Evolutionary conservation across 75 land plant species (phyloP).

Genomic region (Gnetum montanum): DNA sequence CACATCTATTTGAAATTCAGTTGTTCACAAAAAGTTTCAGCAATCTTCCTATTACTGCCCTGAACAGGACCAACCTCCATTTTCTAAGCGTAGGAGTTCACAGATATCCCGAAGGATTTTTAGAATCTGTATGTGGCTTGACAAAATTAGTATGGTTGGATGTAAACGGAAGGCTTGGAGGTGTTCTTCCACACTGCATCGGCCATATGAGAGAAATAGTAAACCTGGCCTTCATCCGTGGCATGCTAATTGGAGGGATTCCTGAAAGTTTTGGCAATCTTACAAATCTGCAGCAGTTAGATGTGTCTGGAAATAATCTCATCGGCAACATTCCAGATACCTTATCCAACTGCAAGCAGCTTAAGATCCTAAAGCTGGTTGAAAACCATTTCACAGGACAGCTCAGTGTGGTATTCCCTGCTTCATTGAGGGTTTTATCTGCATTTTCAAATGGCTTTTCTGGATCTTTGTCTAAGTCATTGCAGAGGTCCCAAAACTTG

Average conservation of each 20-base stretch:
- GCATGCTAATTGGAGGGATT: conserved; percentile 21
- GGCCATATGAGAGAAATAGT: conserved; percentile 8
- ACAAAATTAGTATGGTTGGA: too few relatives aligned
- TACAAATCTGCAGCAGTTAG: too few relatives aligned
- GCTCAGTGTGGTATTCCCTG: conserved; percentile 22
- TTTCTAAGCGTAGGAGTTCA: too few relatives aligned
- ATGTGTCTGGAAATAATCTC: too few relatives aligned
- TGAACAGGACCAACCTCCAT: too few relatives aligned
- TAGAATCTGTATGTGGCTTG: too few relatives aligned
- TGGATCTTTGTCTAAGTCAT: conserved; percentile 18
- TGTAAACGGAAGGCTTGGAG: conserved; percentile 19
- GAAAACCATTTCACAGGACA: conserved; percentile 21
- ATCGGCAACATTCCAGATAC: too few relatives aligned
- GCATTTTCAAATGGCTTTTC: conserved; percentile 19
- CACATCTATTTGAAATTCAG: too few relatives aligned
- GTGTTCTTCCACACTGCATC: conserved; percentile 21
- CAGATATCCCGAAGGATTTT: too few relatives aligned
- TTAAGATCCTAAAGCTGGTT: conserved; percentile 15
- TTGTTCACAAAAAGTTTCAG: too few relatives aligned
- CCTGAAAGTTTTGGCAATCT: conserved; percentile 27
- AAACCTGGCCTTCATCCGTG: conserved; percentile 14
- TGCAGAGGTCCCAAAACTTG: conserved; percentile 26
- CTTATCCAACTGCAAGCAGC: too few relatives aligned
- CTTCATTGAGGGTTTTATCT: conserved; percentile 12
- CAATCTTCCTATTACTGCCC: too few relatives aligned